Percentiles rank a stretch among this genome's conserved stretches.
Conservation (phyloP, 2,329 filamentous ascomycete genomes). For the Neospermospora avenae region DNA sequence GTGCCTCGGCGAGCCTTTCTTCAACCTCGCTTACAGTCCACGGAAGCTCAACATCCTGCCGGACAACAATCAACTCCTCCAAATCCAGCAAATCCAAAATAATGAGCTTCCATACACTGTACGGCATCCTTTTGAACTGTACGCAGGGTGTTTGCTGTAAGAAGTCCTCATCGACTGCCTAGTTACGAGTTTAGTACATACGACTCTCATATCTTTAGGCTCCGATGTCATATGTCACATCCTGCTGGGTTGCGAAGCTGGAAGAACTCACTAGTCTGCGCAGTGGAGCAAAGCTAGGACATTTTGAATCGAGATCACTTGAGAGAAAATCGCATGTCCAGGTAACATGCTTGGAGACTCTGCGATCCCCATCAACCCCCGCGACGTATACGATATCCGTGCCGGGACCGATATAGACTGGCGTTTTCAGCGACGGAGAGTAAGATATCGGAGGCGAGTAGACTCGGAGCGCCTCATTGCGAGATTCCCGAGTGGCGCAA, state of each 20-base stretch:
- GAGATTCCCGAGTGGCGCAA: conserved; percentile 9
- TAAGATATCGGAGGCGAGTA: conserved; percentile 1
- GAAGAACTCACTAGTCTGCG: not conserved
- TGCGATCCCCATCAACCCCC: not conserved
- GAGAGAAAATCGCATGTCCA: conserved; percentile 10
- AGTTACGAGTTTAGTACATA: too few species aligned
- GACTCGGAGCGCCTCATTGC: conserved; percentile 10
- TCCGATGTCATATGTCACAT: too few species aligned
- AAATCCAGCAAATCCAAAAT: conserved; percentile 2
- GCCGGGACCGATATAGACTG: conserved; percentile 12
- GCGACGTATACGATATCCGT: conserved; percentile 15
- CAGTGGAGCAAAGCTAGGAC: conserved; percentile 4
- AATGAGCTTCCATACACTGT: conserved; percentile 11
- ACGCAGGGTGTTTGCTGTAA: conserved; percentile 5
- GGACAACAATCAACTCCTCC: conserved; percentile 11
- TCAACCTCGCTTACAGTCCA: conserved; percentile 2
- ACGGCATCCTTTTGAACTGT: conserved; percentile 6
- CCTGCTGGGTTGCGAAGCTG: too few species aligned
- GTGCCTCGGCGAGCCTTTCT: conserved; percentile 2
- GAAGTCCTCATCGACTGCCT: conserved; percentile 10
- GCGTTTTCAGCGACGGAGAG: not conserved
- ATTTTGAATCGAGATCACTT: not conserved
- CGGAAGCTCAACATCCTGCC: not conserved
- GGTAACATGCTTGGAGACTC: conserved; percentile 4
- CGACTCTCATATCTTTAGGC: too few species aligned